Conservation (phyloP, 352 stramenopile species). For the Globisporangium canariense region DNA sequence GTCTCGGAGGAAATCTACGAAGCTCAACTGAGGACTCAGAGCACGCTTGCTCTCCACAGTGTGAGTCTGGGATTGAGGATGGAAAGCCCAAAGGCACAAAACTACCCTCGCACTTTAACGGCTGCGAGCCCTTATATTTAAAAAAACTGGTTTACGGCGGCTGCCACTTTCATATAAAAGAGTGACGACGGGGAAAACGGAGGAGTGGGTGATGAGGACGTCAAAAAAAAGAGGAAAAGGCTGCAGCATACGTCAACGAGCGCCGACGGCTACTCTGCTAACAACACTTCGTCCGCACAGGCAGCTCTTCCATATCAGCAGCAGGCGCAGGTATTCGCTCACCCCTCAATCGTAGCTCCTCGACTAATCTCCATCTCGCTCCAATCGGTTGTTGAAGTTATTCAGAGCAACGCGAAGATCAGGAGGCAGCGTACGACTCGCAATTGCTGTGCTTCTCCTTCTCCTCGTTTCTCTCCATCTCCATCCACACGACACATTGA, state of each 20-base stretch:
- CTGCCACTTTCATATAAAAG: not conserved
- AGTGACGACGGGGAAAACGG: not conserved
- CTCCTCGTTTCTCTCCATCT: not conserved
- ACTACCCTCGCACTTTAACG: too few species aligned
- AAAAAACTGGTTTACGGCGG: slow-evolving; percentile 2
- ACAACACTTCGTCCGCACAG: too few species aligned
- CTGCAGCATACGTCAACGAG: too few species aligned
- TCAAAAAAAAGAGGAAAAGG: too few species aligned
- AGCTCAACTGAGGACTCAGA: too few species aligned
- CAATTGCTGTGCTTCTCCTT: not conserved
- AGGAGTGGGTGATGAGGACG: not conserved
- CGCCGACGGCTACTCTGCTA: too few species aligned
- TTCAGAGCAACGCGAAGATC: not conserved
- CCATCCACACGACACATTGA: not conserved
- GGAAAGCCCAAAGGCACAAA: too few species aligned
- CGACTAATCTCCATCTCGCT: not conserved
- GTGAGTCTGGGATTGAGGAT: too few species aligned
- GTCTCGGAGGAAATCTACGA: too few species aligned
- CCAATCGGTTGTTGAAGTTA: not conserved
- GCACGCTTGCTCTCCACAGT: too few species aligned
- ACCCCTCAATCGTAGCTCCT: not conserved
- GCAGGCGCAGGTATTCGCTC: not conserved
- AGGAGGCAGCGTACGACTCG: not conserved
- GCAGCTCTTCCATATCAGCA: not conserved
- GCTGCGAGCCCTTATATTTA: not conserved